Percentiles rank a stretch among this genome's conserved stretches.
Evolutionary conservation across 768 basidiomycete genomes (phyloP).

Genomic region (Sistotremastrum suecicum): DNA sequence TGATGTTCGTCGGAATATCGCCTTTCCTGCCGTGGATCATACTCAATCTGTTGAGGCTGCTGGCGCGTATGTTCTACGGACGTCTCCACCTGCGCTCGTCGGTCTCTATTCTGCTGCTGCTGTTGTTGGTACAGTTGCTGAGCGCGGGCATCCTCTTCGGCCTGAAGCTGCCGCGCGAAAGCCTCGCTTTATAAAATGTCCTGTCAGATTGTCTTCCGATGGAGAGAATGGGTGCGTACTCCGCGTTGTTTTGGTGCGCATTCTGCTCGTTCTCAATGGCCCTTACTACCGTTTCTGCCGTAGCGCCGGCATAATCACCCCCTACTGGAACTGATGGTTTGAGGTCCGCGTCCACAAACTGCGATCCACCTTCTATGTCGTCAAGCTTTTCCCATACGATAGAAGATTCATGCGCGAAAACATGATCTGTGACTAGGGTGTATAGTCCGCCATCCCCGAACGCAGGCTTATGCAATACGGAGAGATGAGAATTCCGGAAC

Average conservation of each 20-base stretch:
- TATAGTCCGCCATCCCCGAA: constrained; percentile 39
- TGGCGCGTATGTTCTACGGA: no score
- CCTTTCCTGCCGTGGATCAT: no score
- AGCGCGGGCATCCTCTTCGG: constrained; percentile 52
- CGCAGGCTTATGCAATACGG: constrained; percentile 62
- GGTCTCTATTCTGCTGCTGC: constrained; percentile 11
- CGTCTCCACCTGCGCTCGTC: no score
- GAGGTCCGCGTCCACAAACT: constrained; percentile 69
- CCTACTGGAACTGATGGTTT: constrained; percentile 50
- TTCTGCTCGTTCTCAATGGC: constrained; percentile 32
- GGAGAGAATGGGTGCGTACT: constrained; percentile 31
- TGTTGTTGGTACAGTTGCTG: constrained; percentile 21
- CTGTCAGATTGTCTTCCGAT: constrained; percentile 1
- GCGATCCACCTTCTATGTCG: constrained; percentile 71
- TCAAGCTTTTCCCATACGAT: constrained; percentile 88
- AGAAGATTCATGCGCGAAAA: constrained; percentile 60
- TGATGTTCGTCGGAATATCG: no score
- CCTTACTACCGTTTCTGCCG: constrained; percentile 44
- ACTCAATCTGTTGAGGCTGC: no score
- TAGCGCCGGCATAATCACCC: constrained; percentile 68
- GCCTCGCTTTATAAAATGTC: constrained; percentile 30
- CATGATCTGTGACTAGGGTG: constrained; percentile 74
- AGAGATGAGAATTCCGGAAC: constrained; percentile 83
- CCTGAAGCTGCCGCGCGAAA: constrained; percentile 65
- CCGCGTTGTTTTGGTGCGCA: constrained; percentile 32